A percentile compares a stretch with the other conserved stretches of the same genome.
These are phyloP conservation scores for Boletus subcaerulescens DNA, from an alignment of 768 basidiomycete species.

Conservation along the genomic window DNA sequence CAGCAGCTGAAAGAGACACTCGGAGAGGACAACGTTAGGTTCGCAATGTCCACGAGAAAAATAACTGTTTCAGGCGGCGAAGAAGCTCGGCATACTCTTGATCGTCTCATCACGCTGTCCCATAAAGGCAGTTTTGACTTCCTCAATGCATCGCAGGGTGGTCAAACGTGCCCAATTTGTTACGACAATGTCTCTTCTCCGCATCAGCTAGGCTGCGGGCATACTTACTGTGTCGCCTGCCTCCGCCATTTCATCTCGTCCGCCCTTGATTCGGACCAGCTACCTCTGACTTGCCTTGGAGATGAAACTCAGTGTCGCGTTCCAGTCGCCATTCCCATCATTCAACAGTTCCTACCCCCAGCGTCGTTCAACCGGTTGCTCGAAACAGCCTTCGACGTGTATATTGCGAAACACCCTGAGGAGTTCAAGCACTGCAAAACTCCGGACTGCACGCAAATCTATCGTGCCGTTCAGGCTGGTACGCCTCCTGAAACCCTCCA, in stretches of 20 bases:
- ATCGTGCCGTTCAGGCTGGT: conserved; percentile 48
- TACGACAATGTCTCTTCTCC: conserved; percentile 41
- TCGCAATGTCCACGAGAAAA: conserved; percentile 40
- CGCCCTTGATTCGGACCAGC: conserved; percentile 50
- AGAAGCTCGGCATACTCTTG: conserved; percentile 47
- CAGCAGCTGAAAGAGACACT: conserved; percentile 48
- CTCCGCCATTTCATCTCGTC: conserved; percentile 55
- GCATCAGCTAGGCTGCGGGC: conserved; percentile 57
- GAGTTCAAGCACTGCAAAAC: conserved; percentile 76
- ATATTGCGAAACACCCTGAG: conserved; percentile 54
- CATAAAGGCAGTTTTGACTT: conserved; percentile 17
- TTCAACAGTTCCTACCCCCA: conserved; percentile 48
- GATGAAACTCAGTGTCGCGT: conserved; percentile 55
- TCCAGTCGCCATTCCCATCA: conserved; percentile 50
- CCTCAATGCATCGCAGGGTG: neutral
- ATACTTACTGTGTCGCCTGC: conserved; percentile 64
- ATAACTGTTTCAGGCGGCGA: conserved; percentile 57
- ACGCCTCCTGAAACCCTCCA: conserved; percentile 40
- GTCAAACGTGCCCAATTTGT: conserved; percentile 51
- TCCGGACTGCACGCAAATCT: conserved; percentile 73
- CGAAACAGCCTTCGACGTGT: conserved; percentile 51
- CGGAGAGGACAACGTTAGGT: conserved; percentile 51
- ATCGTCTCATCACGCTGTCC: conserved; percentile 43
- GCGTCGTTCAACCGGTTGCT: conserved; percentile 54
- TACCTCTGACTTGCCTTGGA: conserved; percentile 70